Base-by-base conservation (phyloP, 352 stramenopile genomes). In the Phytophthora idaei region DNA sequence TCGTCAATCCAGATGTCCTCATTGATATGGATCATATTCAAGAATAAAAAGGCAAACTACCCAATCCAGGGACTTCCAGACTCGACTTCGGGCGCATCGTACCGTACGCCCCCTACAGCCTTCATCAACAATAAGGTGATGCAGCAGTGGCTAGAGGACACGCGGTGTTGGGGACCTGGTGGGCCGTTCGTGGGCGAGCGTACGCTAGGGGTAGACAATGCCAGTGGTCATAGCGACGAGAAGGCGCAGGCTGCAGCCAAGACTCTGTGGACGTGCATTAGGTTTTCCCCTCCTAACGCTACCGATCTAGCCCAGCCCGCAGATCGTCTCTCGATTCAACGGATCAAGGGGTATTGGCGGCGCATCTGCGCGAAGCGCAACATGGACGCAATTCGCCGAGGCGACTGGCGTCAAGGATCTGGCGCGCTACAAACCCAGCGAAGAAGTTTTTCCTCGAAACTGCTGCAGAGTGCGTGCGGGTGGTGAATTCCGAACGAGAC, bases 181-280 rank as follows among this genome's bases (percentile, higher is more conserved):
- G 17, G 55, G 1, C 29, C 55, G 2, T 61, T 61, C 5, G 28
- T 14, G 0, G 9, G 17, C 1, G 10, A 39, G 3, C 44, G 32
- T 4, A 15, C 12, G 17, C 17, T 62, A 1, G 55, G 56, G 56
- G 37, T 62, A 31, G 56, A 62, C 27, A 62, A 62, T 29, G 44
- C 44, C 2, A 62, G 56, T 21, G 56, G 42, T 3, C 55, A 54
- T 9, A 8, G 7, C n/a, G 55, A 42, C 2, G 15, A 21, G 10
- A 14, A 45, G 5, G 39, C 17, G 6, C 4, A n/a, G 4, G 39
- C 39, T 21, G 14, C 14, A 25, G 39, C 39, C 0, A 45, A 45
- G 12, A 5, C 5, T 5, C 17, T 45, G 39, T 11, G 39, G 1
- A 45, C 39, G 34, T 21, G 21, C 21, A 21, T 21, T 21, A 21